Conservation (phyloP, 2,329 filamentous ascomycete genomes). For the Lithohypha guttulata region DNA sequence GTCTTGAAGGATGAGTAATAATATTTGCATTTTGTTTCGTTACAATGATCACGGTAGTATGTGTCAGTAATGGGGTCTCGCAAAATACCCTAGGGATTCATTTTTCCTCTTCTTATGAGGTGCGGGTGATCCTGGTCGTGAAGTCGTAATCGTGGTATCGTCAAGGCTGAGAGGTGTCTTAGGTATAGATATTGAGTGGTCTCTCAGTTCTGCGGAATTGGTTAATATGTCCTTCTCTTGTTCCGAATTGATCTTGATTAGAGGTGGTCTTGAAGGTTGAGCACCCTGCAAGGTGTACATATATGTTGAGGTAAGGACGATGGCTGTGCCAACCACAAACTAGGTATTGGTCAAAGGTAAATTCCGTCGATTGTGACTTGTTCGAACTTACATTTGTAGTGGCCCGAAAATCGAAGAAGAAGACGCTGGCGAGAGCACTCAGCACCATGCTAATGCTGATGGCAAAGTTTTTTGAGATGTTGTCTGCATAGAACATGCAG, state of each 20-base stretch:
- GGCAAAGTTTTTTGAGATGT: conserved; percentile 88
- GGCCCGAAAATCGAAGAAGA: conserved; percentile 71
- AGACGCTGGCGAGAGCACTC: conserved; percentile 73
- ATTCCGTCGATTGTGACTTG: conserved; percentile 3
- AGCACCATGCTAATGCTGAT: conserved; percentile 85
- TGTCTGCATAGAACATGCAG: conserved; percentile 73
- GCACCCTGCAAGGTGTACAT: conserved; percentile 54
- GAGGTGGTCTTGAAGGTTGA: conserved; percentile 39
- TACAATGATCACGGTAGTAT: background rate
- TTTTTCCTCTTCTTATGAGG: conserved; percentile 25
- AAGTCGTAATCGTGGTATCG: conserved; percentile 40
- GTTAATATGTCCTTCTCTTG: conserved; percentile 42
- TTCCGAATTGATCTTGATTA: conserved; percentile 38
- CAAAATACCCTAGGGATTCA: conserved; percentile 30
- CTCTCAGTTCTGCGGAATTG: conserved; percentile 35
- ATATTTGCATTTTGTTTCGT: conserved; percentile 3
- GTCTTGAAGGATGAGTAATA: no score
- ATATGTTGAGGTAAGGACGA: conserved; percentile 75
- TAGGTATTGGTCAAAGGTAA: conserved; percentile 29
- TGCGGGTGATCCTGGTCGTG: conserved; percentile 38
- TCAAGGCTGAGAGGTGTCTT: conserved; percentile 39
- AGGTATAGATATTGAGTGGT: conserved; percentile 37
- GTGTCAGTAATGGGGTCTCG: conserved; percentile 23
- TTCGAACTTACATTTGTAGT: conserved; percentile 55
- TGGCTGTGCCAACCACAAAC: conserved; percentile 69